These are phyloP conservation scores for Lentinula detonsa DNA, from an alignment of 768 basidiomycete genomes.

Conservation along the genomic window DNA sequence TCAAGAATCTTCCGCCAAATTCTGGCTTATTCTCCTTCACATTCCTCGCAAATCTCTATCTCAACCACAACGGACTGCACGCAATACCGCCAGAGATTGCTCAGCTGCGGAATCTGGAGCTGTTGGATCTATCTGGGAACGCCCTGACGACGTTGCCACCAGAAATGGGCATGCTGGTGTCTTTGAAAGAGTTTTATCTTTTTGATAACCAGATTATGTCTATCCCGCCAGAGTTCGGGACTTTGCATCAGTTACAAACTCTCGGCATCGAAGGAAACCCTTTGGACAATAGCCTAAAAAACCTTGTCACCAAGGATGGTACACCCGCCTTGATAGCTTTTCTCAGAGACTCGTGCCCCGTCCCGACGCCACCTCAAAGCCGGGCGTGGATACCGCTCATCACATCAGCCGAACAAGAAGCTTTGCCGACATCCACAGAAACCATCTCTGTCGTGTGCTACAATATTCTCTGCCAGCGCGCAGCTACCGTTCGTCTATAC, in stretches of 20 bases:
- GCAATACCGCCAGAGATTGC: constrained; percentile 78
- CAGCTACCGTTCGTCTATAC: constrained; percentile 84
- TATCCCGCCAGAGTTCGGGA: constrained; percentile 85
- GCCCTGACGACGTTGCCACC: constrained; percentile 69
- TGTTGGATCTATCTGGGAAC: constrained; percentile 92
- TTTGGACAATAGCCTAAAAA: constrained; percentile 68
- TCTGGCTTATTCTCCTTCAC: constrained; percentile 79
- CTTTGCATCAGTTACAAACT: constrained; percentile 85
- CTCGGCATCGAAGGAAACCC: constrained; percentile 98
- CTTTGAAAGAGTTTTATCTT: constrained; percentile 85
- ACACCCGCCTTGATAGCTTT: constrained; percentile 81
- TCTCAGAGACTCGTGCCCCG: constrained; percentile 90
- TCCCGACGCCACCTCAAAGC: constrained; percentile 73
- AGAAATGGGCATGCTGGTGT: constrained; percentile 87
- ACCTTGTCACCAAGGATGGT: constrained; percentile 91
- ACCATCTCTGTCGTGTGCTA: constrained; percentile 79
- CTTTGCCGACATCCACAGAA: constrained; percentile 61
- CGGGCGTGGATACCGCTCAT: constrained; percentile 71
- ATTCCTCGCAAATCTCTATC: constrained; percentile 92
- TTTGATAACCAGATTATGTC: constrained; percentile 93
- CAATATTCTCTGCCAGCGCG: constrained; percentile 92
- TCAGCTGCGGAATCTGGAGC: constrained; percentile 76
- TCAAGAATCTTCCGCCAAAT: constrained; percentile 81
- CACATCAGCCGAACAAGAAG: constrained; percentile 35
- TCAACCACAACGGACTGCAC: constrained; percentile 89